Base-by-base conservation (phyloP, 169 alveolate species). In the Cryptosporidium canis region DNA sequence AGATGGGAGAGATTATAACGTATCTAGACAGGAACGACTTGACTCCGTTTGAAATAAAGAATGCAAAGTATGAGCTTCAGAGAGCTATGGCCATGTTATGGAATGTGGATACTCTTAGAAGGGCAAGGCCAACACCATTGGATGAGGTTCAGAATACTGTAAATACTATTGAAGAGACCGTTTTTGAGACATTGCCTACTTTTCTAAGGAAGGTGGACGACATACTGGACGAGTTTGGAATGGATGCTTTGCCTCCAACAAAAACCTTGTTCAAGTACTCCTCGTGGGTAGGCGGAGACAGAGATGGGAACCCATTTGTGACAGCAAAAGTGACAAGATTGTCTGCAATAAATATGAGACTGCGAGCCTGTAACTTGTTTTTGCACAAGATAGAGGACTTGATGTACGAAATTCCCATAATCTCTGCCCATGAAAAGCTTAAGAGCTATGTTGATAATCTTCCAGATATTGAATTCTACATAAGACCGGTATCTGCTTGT, bases 281-380 rank as follows among this genome's bases (percentile, higher is more conserved):
- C 9, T 93, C 95, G 35, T 94, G 96, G 96, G 95, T 94, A 43
- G 96, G 96, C 9, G 96, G 96, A 0, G 96, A 94, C 41, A 83
- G 96, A 53, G 96, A 94, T 90, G 96, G 96, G n/a, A 94, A 94
- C 83, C 96, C 96, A 63, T 93, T 66, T 63, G 96, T 94, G 29
- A 91, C 95, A 47, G 94, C 95, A 5, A 92, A 92, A 61, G 90
- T 93, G 29, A 94, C 96, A 9, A 90, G 90, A 85, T 66, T 91
- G 47, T 93, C 92, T 24, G 92, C 90, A 14, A 91, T 90, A 47
- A 90, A 85, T 90, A 91, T 91, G 85, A 83, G 83, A 53, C 83
- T 91, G 9, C 71, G 91, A 51, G 94, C 94, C 1, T 92, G 95
- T 45, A 90, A 90, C 29, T 56, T 92, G 12, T 47, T 83, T 41